Percentiles rank a stretch among this genome's conserved stretches.
Evolutionary conservation across 2,329 filamentous ascomycete genomes (phyloP).

Genomic region (Alternaria dauci): DNA sequence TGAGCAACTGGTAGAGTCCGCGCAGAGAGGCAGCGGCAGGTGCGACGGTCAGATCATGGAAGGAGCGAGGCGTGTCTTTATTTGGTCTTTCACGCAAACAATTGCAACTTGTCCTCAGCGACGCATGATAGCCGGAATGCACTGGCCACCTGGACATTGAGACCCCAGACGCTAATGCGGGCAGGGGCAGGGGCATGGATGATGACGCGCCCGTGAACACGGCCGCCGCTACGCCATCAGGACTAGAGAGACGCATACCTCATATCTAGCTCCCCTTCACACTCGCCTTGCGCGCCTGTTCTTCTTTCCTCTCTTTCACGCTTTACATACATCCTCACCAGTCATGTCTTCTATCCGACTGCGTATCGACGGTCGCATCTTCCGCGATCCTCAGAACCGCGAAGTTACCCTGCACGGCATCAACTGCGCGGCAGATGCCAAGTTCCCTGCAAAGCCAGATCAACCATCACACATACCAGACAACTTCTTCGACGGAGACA

Average conservation of each 20-base stretch:
- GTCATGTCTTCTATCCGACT: conserved; percentile 78
- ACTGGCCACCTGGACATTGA: conserved; percentile 5
- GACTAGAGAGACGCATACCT: conserved; percentile 11
- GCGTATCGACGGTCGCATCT: conserved; percentile 83
- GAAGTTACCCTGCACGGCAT: conserved; percentile 92
- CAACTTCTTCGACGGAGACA: conserved; percentile 91
- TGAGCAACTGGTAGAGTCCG: background rate
- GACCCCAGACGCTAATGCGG: conserved; percentile 13
- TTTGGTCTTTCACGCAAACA: conserved; percentile 4
- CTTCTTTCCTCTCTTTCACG: background rate
- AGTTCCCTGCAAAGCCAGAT: conserved; percentile 83
- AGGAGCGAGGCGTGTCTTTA: conserved; percentile 4
- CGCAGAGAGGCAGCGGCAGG: conserved; percentile 21
- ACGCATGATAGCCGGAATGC: conserved; percentile 5
- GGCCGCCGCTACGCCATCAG: conserved; percentile 3
- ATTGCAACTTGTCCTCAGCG: conserved; percentile 22
- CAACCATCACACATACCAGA: conserved; percentile 80
- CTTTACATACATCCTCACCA: conserved; percentile 3
- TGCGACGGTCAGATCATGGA: conserved; percentile 14
- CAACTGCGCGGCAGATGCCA: conserved; percentile 90
- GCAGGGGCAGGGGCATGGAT: conserved; percentile 2
- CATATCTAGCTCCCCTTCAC: conserved; percentile 5
- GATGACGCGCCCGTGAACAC: conserved; percentile 8
- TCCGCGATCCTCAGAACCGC: conserved; percentile 81
- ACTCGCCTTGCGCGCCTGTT: background rate